Evolutionary conservation across 192 early-diverging fungal species (phyloP).

Genomic region (Entophlyctis luteolus): DNA sequence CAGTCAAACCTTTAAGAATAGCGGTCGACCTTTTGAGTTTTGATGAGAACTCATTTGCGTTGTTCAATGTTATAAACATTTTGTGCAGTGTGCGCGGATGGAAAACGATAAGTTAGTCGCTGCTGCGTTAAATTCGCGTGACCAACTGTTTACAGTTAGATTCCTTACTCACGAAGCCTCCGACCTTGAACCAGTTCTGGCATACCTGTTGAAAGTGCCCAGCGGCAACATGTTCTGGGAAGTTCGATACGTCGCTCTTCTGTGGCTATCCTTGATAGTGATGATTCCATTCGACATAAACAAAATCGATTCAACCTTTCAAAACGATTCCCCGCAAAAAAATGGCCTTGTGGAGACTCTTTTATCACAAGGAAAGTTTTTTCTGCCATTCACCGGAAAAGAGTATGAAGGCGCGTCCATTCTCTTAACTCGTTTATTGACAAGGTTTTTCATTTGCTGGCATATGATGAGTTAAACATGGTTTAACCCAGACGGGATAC

Average conservation of each 20-base stretch:
- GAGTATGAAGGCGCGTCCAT: slow-evolving; percentile 83
- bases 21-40: neutral
- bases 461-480: too few relatives aligned
- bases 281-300: slow-evolving; percentile 95
- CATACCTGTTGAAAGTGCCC: slow-evolving; percentile 47
- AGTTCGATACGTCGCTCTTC: slow-evolving; percentile 71
- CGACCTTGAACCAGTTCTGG: slow-evolving; percentile 84
- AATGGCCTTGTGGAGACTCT: slow-evolving; percentile 61
- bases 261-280: slow-evolving; percentile 92
- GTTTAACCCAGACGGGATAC: slow-evolving; percentile 70
- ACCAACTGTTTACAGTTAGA: slow-evolving; percentile 53
- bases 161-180: slow-evolving; percentile 87
- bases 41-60: neutral
- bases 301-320: slow-evolving; percentile 70
- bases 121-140: neutral
- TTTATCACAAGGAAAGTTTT: slow-evolving; percentile 62
- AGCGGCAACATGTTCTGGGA: slow-evolving; percentile 58
- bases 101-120: slow-evolving; percentile 70
- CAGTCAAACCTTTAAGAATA: slow-evolving; percentile 34
- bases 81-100: slow-evolving; percentile 84
- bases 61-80: slow-evolving; percentile 64
- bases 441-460: slow-evolving; percentile 52
- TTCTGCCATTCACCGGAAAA: slow-evolving; percentile 70
- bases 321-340: neutral
- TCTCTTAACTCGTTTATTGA: slow-evolving; percentile 76